Evolutionary conservation across 2,329 filamentous ascomycete genomes (phyloP).

Genomic region (Fusarium buxicola): DNA sequence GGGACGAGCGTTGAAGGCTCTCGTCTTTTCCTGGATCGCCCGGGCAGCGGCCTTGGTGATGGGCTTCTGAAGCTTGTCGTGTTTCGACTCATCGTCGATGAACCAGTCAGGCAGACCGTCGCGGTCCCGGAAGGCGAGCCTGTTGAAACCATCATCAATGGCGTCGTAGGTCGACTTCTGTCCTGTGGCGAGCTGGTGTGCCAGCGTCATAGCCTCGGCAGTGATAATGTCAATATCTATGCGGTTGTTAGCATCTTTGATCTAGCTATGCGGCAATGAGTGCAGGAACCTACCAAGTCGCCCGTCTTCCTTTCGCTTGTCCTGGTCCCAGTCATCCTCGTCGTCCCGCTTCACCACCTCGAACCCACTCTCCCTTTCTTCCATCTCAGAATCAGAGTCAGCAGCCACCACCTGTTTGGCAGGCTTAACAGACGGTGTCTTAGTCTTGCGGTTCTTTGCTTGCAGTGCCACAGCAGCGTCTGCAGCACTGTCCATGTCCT

Average conservation of each 20-base stretch:
- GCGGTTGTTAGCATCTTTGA: slow-evolving; percentile 7
- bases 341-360: slow-evolving; percentile 67
- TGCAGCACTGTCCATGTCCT: slow-evolving; percentile 50
- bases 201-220: slow-evolving; percentile 98
- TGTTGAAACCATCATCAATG: slow-evolving; percentile 93
- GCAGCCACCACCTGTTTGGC: slow-evolving; percentile 38
- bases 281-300: slow-evolving; percentile 63
- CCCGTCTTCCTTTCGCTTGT: slow-evolving; percentile 72
- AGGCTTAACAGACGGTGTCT: slow-evolving; percentile 12
- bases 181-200: slow-evolving; percentile 89
- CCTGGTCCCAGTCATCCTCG: slow-evolving; percentile 74
- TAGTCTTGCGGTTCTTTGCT: slow-evolving; percentile 44
- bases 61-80: slow-evolving; percentile 88
- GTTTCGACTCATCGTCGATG: slow-evolving; percentile 87
- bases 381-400: slow-evolving; percentile 49
- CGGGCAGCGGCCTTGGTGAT: slow-evolving; percentile 89
- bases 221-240: slow-evolving; percentile 96
- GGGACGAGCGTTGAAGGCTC: slow-evolving; percentile 91
- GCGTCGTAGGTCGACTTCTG: slow-evolving; percentile 83
- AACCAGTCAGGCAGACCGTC: slow-evolving; percentile 98
- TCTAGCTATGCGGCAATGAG: background rate
- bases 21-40: slow-evolving; percentile 94
- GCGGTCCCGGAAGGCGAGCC: slow-evolving; percentile 87
- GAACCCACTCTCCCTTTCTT: slow-evolving; percentile 63
- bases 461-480: slow-evolving; percentile 43